Evolutionary conservation across 352 stramenopile species (phyloP).

Genomic region (Phytophthora meadii): DNA sequence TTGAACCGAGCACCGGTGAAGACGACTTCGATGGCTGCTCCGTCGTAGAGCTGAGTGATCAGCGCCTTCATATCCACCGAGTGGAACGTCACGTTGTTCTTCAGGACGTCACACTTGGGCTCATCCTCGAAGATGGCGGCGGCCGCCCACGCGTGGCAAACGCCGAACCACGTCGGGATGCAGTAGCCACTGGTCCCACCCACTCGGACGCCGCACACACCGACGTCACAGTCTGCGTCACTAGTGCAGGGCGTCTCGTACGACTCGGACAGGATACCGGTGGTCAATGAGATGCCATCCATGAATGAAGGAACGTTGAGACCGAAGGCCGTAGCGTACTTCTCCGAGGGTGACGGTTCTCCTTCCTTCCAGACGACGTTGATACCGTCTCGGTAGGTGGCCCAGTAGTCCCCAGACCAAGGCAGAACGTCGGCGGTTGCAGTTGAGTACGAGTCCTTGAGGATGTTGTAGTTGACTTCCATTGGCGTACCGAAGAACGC

Average conservation of each 20-base stretch:
- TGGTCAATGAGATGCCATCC: conserved; percentile 41
- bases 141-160: conserved; percentile 55
- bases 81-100: conserved; percentile 61
- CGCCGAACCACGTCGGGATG: conserved; percentile 49
- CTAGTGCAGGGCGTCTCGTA: conserved; percentile 27
- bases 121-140: conserved; percentile 49
- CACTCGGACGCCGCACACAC: conserved; percentile 38
- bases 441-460: conserved; percentile 30
- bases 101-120: conserved; percentile 49
- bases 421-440: conserved; percentile 30
- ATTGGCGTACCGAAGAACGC: conserved; percentile 42
- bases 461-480: conserved; percentile 40
- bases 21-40: conserved; percentile 36
- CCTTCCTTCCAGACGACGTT: conserved; percentile 44
- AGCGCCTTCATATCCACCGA: conserved; percentile 60
- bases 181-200: conserved; percentile 50
- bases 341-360: conserved; percentile 40
- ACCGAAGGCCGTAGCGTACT: conserved; percentile 54
- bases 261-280: conserved; percentile 43
- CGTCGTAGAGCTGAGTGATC: conserved; percentile 53
- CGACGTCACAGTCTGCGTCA: conserved; percentile 34
- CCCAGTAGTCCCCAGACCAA: conserved; percentile 69
- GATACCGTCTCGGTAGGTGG: conserved; percentile 68
- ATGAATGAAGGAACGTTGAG: conserved; percentile 45
- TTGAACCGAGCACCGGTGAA: conserved; percentile 55